Conservation (phyloP, 1,139 yeast genomes). For the Candida sanyaensis region DNA sequence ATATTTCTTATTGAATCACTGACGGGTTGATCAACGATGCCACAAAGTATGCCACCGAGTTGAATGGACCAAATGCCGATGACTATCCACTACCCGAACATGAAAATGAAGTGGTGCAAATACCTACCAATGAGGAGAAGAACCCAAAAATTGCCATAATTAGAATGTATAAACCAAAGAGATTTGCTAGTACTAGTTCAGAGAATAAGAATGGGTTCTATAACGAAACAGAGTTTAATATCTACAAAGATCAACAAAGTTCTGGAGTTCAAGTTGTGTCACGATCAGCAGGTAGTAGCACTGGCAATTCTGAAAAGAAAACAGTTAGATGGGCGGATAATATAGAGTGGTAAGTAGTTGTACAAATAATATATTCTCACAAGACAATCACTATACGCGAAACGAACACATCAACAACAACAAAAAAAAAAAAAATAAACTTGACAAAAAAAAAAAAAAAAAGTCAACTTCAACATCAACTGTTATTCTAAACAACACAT, state of each 20-base stretch:
- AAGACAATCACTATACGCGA: not conserved
- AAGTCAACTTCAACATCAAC: not conserved
- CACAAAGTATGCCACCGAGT: slow-evolving; percentile 73
- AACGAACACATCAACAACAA: slow-evolving; percentile 13
- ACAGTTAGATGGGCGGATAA: slow-evolving; percentile 53
- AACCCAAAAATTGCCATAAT: slow-evolving; percentile 57
- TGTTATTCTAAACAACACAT: not conserved
- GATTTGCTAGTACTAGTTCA: slow-evolving; percentile 10
- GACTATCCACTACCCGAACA: slow-evolving; percentile 67
- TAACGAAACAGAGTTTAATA: slow-evolving; percentile 29
- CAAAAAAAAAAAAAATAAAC: not conserved
- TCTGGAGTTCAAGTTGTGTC: slow-evolving; percentile 19
- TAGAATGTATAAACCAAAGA: slow-evolving; percentile 39
- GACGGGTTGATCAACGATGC: slow-evolving; percentile 66
- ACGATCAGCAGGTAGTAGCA: not conserved
- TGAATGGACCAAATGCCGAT: slow-evolving; percentile 62
- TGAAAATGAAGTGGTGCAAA: slow-evolving; percentile 61
- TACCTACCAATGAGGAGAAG: slow-evolving; percentile 54
- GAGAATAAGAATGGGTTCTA: slow-evolving; percentile 29
- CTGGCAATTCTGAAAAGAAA: slow-evolving; percentile 7
- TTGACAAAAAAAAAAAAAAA: slow-evolving; percentile 3
- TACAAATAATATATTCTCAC: not conserved
- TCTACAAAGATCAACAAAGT: slow-evolving; percentile 15
- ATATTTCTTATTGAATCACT: slow-evolving; percentile 68
- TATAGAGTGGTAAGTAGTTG: slow-evolving; percentile 46